A percentile compares a stretch with the other conserved stretches of the same genome.
Evolutionary conservation across 495 filamentous ascomycete species (phyloP).

Genomic region (Hypoxylon cercidicola): DNA sequence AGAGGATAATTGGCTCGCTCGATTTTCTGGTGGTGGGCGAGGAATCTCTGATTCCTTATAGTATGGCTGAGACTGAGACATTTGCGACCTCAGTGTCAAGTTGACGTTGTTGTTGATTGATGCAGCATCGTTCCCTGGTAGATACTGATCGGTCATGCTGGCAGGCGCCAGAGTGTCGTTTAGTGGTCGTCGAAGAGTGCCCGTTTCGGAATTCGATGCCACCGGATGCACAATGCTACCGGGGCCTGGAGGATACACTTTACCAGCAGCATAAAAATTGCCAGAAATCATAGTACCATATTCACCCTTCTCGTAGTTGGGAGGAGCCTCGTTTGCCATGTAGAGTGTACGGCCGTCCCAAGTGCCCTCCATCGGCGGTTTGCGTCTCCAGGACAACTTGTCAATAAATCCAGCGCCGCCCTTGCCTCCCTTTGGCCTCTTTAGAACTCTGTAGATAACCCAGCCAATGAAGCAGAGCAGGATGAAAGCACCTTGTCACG

Average conservation of each 20-base stretch:
- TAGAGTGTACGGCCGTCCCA: slow-evolving; percentile 22
- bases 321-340: slow-evolving; percentile 43
- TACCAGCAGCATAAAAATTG: slow-evolving; percentile 46
- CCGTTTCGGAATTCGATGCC: slow-evolving; percentile 19
- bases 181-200: slow-evolving; percentile 19
- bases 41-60: slow-evolving; percentile 52
- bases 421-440: slow-evolving; percentile 43
- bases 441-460: slow-evolving; percentile 51
- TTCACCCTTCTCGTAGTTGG: slow-evolving; percentile 50
- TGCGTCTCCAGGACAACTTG: slow-evolving; percentile 16
- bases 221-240: slow-evolving; percentile 23
- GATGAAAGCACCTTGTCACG: slow-evolving; percentile 51
- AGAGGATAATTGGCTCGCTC: slow-evolving; percentile 58
- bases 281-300: slow-evolving; percentile 31
- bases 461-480: slow-evolving; percentile 53
- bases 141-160: slow-evolving; percentile 20
- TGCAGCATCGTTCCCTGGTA: slow-evolving; percentile 8
- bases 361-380: slow-evolving; percentile 6
- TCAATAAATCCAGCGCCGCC: slow-evolving; percentile 27
- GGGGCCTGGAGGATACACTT: slow-evolving; percentile 23
- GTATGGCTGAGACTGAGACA: slow-evolving; percentile 47
- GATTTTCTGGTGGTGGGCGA: slow-evolving; percentile 47
- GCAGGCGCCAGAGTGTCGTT: slow-evolving; percentile 14
- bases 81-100: slow-evolving; percentile 42
- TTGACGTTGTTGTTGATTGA: slow-evolving; percentile 28